Evolutionary conservation across 208 protist genomes (phyloP).

Genomic region (Crithidia acanthocephali): DNA sequence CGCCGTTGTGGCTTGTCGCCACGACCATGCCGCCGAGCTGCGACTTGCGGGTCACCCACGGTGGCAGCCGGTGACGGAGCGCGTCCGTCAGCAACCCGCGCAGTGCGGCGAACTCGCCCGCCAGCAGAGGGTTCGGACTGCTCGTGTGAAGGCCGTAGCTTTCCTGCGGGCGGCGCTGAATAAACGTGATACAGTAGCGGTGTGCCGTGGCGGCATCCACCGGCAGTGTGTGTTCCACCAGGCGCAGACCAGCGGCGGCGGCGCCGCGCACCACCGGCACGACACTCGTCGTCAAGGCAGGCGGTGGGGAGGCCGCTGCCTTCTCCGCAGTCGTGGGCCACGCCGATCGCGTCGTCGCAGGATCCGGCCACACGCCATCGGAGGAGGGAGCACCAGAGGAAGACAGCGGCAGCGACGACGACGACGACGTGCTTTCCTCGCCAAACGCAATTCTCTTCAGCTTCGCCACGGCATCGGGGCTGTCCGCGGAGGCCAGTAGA

Average conservation of each 20-base stretch:
- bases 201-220: slow-evolving; percentile 60
- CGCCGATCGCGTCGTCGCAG: too few species aligned
- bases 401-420: too few species aligned
- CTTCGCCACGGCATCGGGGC: slow-evolving; percentile 22
- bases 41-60: slow-evolving; percentile 65
- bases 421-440: too few species aligned
- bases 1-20: slow-evolving; percentile 75
- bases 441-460: slow-evolving; percentile 18
- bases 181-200: slow-evolving; percentile 52
- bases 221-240: slow-evolving; percentile 52
- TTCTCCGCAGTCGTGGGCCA: too few species aligned
- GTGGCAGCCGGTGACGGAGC: slow-evolving; percentile 41
- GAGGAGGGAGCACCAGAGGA: too few species aligned
- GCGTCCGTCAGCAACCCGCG: slow-evolving; percentile 41
- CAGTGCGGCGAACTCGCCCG: slow-evolving; percentile 60
- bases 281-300: background rate
- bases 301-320: too few species aligned
- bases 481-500: slow-evolving; percentile 29
- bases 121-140: slow-evolving; percentile 82
- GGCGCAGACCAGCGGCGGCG: background rate
- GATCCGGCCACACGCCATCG: too few species aligned
- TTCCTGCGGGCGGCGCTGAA: slow-evolving; percentile 56
- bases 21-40: slow-evolving; percentile 66
- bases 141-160: slow-evolving; percentile 37
- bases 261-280: background rate